Conservation (phyloP, 2,329 filamentous ascomycete genomes). For the Corinectria fuckeliana region DNA sequence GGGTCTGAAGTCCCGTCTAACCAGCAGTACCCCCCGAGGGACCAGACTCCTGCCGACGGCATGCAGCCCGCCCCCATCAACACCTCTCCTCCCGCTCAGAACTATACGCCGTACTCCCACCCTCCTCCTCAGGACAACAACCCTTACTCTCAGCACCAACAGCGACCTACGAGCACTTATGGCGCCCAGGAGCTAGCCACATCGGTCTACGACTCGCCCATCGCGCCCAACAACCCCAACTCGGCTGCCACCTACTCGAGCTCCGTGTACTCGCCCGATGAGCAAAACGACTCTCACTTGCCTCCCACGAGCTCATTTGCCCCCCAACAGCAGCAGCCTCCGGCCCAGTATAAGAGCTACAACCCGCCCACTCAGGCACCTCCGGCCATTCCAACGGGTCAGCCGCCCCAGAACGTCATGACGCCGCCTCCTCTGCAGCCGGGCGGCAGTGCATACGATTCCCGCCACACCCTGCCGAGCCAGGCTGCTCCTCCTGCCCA, state of each 20-base stretch:
- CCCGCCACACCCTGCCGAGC: constrained; percentile 58
- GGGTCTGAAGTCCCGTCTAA: constrained; percentile 60
- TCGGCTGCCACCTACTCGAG: constrained; percentile 53
- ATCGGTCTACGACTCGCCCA: constrained; percentile 77
- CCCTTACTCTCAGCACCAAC: constrained; percentile 55
- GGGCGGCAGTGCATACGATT: constrained; percentile 54
- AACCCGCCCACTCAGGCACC: constrained; percentile 47
- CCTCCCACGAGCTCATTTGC: constrained; percentile 38
- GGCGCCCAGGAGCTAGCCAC: constrained; percentile 80
- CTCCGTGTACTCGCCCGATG: constrained; percentile 57
- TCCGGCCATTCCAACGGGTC: constrained; percentile 50
- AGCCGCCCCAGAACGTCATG: constrained; percentile 42
- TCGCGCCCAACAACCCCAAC: constrained; percentile 59
- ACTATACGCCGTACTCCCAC: constrained; percentile 53
- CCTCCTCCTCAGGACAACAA: constrained; percentile 35
- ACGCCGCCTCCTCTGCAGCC: constrained; percentile 54
- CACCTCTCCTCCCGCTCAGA: constrained; percentile 58
- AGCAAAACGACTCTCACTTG: constrained; percentile 41
- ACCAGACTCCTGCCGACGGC: constrained; percentile 56
- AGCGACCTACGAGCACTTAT: constrained; percentile 71
- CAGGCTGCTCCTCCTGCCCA: constrained; percentile 47
- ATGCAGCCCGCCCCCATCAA: constrained; percentile 58
- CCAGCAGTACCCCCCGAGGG: constrained; percentile 59
- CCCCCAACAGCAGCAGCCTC: constrained; percentile 42
- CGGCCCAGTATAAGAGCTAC: constrained; percentile 53